These are phyloP conservation scores for Pichia sp. DNA, from an alignment of 1,139 yeast species.

Conservation along the genomic window DNA sequence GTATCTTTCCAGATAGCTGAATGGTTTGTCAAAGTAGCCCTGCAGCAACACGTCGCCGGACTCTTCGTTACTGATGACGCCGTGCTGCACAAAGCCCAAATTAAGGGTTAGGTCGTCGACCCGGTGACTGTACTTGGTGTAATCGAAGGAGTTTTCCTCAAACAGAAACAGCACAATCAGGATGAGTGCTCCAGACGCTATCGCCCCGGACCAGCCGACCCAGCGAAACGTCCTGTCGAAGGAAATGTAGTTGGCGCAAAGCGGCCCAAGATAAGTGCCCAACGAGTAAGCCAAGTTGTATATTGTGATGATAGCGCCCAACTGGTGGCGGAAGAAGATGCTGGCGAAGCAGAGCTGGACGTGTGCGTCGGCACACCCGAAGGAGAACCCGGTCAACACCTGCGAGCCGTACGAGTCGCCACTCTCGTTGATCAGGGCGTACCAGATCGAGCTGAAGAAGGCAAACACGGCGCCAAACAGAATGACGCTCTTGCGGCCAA, in stretches of 20 bases:
- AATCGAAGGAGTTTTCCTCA: conserved; percentile 74
- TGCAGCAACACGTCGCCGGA: conserved; percentile 18
- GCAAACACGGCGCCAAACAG: conserved; percentile 34
- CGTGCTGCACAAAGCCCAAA: conserved; percentile 23
- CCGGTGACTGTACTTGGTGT: conserved; percentile 43
- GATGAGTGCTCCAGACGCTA: conserved; percentile 54
- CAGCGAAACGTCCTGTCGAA: conserved; percentile 31
- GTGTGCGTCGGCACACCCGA: conserved; percentile 39
- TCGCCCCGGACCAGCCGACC: conserved; percentile 58
- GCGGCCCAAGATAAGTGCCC: conserved; percentile 39
- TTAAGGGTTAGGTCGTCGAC: conserved; percentile 27
- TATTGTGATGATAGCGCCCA: conserved; percentile 39
- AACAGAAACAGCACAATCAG: conserved; percentile 55
- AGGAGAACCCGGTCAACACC: conserved; percentile 36
- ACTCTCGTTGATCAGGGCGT: conserved; percentile 30
- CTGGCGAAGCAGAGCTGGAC: conserved; percentile 37
- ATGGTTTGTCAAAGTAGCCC: conserved; percentile 31
- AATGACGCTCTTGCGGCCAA: conserved; percentile 36
- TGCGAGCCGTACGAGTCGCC: conserved; percentile 39
- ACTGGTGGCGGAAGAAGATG: conserved; percentile 37
- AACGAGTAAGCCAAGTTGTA: conserved; percentile 38
- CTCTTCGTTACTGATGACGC: conserved; percentile 22
- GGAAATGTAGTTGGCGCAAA: conserved; percentile 35
- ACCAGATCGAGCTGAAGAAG: conserved; percentile 36
- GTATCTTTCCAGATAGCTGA: conserved; percentile 29